phyloP scores from a whole-genome alignment of 345 rosid genomes.

The Leavenworthia alabamica region DNA sequence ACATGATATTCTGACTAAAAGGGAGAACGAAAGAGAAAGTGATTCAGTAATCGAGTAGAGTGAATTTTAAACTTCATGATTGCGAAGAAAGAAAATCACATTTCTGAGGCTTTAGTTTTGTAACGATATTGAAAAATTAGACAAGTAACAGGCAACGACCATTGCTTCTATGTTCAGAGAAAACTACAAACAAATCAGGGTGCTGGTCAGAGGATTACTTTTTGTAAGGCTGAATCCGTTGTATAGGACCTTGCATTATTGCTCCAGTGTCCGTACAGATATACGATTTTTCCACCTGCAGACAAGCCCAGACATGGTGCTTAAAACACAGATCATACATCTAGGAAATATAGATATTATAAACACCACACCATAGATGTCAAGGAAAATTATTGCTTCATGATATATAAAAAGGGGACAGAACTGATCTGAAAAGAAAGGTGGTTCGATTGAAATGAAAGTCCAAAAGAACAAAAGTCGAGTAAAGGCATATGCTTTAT shows the following conservation, averaged over 20 bases:
- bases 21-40: constrained; percentile 4
- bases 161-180: neutral
- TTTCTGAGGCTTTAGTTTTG: neutral
- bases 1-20: constrained; percentile 55
- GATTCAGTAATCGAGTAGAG: neutral
- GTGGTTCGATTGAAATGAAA: neutral
- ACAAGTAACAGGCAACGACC: neutral
- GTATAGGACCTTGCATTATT: constrained; percentile 56
- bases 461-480: neutral
- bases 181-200: constrained; percentile 3
- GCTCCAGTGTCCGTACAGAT: constrained; percentile 94
- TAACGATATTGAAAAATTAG: neutral
- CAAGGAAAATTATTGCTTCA: constrained; percentile 4
- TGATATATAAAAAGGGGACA: neutral
- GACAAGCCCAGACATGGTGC: neutral
- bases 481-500: neutral
- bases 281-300: constrained; percentile 84
- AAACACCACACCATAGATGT: neutral
- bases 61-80: neutral
- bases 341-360: neutral
- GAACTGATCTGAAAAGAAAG: neutral
- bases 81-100: neutral
- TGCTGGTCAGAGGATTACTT: constrained; percentile 41
- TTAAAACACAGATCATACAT: constrained; percentile 4
- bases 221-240: constrained; percentile 55